These are phyloP conservation scores for Boletellus ananas DNA, from an alignment of 768 basidiomycete genomes.

Conservation along the genomic window DNA sequence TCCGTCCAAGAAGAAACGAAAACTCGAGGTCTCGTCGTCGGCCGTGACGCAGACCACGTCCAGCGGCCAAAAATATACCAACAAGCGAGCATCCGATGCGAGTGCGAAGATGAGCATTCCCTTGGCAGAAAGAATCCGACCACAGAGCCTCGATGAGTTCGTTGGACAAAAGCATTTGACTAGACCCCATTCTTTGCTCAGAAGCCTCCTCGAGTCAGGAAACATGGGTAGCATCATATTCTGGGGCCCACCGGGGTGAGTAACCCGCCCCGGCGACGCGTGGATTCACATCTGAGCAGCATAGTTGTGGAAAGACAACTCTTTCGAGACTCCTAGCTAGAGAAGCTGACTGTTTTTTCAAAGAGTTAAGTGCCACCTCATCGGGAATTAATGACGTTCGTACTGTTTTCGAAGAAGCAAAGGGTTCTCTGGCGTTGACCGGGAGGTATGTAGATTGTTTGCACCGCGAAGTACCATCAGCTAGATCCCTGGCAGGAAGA, in stretches of 20 bases:
- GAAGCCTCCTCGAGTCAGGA: conserved; percentile 48
- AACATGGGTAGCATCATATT: conserved; percentile 58
- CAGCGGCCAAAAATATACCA: conserved; percentile 17
- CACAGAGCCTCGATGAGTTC: conserved; percentile 58
- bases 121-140: conserved; percentile 71
- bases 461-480: background rate
- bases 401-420: conserved; percentile 73
- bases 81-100: conserved; percentile 16
- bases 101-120: conserved; percentile 41
- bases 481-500: conserved; percentile 44
- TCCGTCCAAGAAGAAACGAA: conserved; percentile 31
- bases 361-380: conserved; percentile 74
- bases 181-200: conserved; percentile 53
- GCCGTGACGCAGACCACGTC: conserved; percentile 6
- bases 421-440: conserved; percentile 55
- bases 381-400: conserved; percentile 68
- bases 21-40: conserved; percentile 12
- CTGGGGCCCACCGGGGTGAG: conserved; percentile 73
- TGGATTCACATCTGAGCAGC: background rate
- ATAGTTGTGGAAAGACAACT: conserved; percentile 71
- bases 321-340: conserved; percentile 68
- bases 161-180: conserved; percentile 69
- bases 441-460: conserved; percentile 45
- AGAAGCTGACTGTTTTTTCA: conserved; percentile 57
- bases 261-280: background rate